A percentile compares a stretch with the other conserved stretches of the same genome.
Evolutionary conservation across 768 basidiomycete genomes (phyloP).

Genomic region (Tephrocybe sp.): DNA sequence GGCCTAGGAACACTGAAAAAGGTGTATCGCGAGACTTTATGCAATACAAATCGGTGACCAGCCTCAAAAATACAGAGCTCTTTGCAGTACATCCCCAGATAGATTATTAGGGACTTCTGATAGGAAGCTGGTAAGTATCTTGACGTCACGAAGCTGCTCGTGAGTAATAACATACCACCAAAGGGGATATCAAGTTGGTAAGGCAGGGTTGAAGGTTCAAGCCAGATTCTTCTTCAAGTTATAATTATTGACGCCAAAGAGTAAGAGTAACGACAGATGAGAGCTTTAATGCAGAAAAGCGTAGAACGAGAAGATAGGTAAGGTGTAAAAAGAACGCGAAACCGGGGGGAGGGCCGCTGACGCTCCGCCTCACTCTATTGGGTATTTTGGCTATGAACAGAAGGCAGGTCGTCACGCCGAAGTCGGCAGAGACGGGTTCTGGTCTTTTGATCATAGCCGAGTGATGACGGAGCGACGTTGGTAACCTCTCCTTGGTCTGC

Average conservation of each 20-base stretch:
- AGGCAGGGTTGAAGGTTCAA: too few species aligned
- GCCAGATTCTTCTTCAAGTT: too few species aligned
- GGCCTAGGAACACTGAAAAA: too few species aligned
- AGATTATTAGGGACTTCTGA: too few species aligned
- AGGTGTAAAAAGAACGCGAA: not conserved
- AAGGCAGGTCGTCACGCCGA: constrained; percentile 31
- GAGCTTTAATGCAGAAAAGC: not conserved
- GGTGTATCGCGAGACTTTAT: too few species aligned
- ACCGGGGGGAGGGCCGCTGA: constrained; percentile 22
- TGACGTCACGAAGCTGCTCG: too few species aligned
- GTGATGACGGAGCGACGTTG: constrained; percentile 29
- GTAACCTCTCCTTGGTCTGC: not conserved
- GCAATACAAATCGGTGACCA: too few species aligned
- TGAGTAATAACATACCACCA: too few species aligned
- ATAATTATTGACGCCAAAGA: not conserved
- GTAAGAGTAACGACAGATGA: not conserved
- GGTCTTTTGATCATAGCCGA: constrained; percentile 33
- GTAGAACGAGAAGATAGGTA: not conserved
- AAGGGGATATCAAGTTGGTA: too few species aligned
- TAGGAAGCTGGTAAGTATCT: too few species aligned
- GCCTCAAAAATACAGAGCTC: too few species aligned
- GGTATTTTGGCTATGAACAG: constrained; percentile 59
- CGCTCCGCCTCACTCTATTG: constrained; percentile 37
- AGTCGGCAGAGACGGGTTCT: constrained; percentile 25
- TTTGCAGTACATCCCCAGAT: too few species aligned